Evolutionary conservation across 129 eudicot species (phyloP).

Genomic region (Pittosporum tobira): DNA sequence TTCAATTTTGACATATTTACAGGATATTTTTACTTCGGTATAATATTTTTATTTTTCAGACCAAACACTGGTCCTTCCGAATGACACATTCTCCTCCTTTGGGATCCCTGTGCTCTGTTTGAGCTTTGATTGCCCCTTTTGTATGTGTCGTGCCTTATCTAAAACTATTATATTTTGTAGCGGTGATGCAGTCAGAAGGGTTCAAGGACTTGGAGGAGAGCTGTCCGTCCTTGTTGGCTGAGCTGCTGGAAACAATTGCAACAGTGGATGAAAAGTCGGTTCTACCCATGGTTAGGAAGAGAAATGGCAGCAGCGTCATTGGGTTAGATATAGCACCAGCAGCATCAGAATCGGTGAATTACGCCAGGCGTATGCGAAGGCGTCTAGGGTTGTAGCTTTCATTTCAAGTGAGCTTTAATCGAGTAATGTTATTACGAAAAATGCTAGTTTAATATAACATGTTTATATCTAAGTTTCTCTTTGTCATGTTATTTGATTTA

Average conservation of each 20-base stretch:
- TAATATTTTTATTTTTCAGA: too few species aligned
- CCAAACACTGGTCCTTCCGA: too few species aligned
- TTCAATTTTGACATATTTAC: too few species aligned
- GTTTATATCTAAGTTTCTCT: neutral
- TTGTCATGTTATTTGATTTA: too few species aligned
- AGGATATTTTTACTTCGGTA: too few species aligned
- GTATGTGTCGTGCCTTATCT: neutral
- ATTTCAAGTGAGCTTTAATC: neutral
- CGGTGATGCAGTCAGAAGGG: slow-evolving; percentile 76
- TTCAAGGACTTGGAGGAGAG: slow-evolving; percentile 64
- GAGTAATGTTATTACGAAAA: neutral
- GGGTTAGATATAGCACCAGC: slow-evolving; percentile 45
- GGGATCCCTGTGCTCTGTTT: neutral
- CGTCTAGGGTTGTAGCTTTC: slow-evolving; percentile 17
- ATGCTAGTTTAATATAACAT: neutral
- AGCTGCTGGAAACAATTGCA: slow-evolving; percentile 67
- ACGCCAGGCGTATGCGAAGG: slow-evolving; percentile 48
- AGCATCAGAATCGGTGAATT: slow-evolving; percentile 43
- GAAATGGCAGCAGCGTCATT: slow-evolving; percentile 67
- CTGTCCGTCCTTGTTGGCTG: slow-evolving; percentile 57
- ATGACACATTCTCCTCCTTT: neutral
- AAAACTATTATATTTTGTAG: slow-evolving; percentile 23
- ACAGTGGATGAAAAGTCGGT: slow-evolving; percentile 52
- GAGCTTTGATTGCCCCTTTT: neutral
- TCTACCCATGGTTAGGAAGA: slow-evolving; percentile 41